These are phyloP conservation scores for Tolypocladium amazonense DNA, from an alignment of 2,329 filamentous ascomycete genomes.

Conservation along the genomic window DNA sequence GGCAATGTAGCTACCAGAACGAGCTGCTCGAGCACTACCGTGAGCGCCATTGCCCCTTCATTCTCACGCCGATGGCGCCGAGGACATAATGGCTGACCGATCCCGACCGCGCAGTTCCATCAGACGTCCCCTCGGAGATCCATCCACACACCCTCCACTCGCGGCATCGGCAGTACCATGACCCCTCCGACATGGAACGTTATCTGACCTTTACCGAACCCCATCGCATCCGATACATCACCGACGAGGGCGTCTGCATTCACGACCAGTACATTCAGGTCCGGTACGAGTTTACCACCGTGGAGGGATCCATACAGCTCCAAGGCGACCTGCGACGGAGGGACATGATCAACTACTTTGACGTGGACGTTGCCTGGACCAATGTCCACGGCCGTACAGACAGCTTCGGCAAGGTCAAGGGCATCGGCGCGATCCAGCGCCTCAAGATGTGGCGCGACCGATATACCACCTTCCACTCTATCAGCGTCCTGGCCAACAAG, in stretches of 20 bases:
- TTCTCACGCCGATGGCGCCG: background rate
- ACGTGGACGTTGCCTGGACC: slow-evolving; percentile 42
- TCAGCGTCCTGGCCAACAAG: slow-evolving; percentile 37
- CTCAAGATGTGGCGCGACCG: slow-evolving; percentile 42
- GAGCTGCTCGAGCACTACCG: slow-evolving; percentile 41
- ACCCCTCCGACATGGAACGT: slow-evolving; percentile 38
- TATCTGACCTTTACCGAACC: slow-evolving; percentile 35
- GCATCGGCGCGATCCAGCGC: slow-evolving; percentile 39
- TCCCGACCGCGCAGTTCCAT: slow-evolving; percentile 27
- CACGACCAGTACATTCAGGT: slow-evolving; percentile 38
- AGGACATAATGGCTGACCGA: background rate
- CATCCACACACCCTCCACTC: slow-evolving; percentile 39
- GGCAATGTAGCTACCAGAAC: slow-evolving; percentile 42
- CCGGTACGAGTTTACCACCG: slow-evolving; percentile 39
- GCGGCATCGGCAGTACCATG: slow-evolving; percentile 38
- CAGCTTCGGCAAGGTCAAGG: slow-evolving; percentile 37
- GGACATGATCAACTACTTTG: slow-evolving; percentile 39
- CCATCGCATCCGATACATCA: slow-evolving; percentile 37
- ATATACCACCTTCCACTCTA: slow-evolving; percentile 34
- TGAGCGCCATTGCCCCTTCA: slow-evolving; percentile 16
- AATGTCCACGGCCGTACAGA: slow-evolving; percentile 38
- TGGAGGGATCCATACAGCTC: slow-evolving; percentile 35
- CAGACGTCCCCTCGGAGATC: slow-evolving; percentile 30
- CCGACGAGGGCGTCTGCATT: slow-evolving; percentile 32
- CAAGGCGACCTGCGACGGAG: slow-evolving; percentile 37